Evolutionary conservation across 1,139 yeast species (phyloP).

Genomic region (Taphrina confusa): DNA sequence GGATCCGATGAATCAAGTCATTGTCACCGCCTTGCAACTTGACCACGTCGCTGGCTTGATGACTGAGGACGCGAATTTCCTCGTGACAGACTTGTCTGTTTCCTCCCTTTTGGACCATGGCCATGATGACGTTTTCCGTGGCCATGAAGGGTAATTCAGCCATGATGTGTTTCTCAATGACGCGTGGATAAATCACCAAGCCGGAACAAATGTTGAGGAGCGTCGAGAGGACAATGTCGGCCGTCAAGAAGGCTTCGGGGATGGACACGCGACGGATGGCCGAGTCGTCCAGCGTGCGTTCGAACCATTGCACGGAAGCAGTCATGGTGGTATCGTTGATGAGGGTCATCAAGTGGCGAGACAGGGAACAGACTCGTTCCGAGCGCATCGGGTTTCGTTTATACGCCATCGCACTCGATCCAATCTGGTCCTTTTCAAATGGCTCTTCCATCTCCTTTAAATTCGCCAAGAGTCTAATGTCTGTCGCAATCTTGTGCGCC

Average conservation of each 20-base stretch:
- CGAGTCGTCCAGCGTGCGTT: constrained; percentile 96
- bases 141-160: constrained; percentile 99
- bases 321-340: constrained; percentile 93
- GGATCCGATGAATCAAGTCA: constrained; percentile 87
- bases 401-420: constrained; percentile 98
- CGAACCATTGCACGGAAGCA: constrained; percentile 98
- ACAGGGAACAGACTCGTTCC: constrained; percentile 95
- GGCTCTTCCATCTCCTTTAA: constrained; percentile 98
- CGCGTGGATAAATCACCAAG: constrained; percentile 96
- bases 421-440: constrained; percentile 95
- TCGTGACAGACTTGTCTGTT: constrained; percentile 96
- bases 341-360: constrained; percentile 90
- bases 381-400: constrained; percentile 99
- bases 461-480: constrained; percentile 91
- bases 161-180: constrained; percentile 90
- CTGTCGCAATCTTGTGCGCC: constrained; percentile 97
- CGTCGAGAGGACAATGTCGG: constrained; percentile 88
- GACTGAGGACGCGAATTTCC: constrained; percentile 92
- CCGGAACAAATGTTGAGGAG: constrained; percentile 91
- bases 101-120: constrained; percentile 97
- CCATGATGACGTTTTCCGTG: constrained; percentile 98
- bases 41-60: constrained; percentile 95
- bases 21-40: constrained; percentile 99
- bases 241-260: constrained; percentile 95
- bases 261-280: constrained; percentile 96